Percentiles rank a stretch among this genome's conserved stretches.
These are phyloP conservation scores for Eragrostis curvula DNA, from an alignment of 176 grass and related monocot genomes.

Conservation along the genomic window DNA sequence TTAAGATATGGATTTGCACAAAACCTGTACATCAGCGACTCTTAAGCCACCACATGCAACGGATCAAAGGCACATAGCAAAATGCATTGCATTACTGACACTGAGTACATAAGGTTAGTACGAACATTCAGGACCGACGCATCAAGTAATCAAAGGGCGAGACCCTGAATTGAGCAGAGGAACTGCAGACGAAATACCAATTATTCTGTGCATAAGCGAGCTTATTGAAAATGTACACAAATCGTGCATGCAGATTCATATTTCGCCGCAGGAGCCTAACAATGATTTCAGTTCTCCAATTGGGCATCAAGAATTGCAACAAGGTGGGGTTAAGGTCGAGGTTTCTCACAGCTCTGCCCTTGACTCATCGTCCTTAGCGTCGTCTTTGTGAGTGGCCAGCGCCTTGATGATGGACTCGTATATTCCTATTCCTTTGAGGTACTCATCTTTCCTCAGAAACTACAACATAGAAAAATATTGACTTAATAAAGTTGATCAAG, in stretches of 20 bases:
- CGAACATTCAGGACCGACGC: background rate
- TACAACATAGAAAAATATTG: constrained; percentile 23
- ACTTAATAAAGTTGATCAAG: background rate
- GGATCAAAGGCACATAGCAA: too few species aligned
- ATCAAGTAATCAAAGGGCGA: background rate
- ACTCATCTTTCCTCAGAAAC: constrained; percentile 94
- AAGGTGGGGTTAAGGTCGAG: background rate
- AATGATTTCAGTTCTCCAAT: background rate
- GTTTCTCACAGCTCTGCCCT: constrained; percentile 76
- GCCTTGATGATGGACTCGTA: constrained; percentile 80
- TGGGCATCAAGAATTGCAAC: background rate
- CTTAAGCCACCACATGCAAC: background rate
- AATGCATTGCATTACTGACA: background rate
- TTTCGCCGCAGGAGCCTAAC: background rate
- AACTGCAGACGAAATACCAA: background rate
- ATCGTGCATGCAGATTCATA: background rate
- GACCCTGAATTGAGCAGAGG: background rate
- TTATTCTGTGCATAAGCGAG: background rate
- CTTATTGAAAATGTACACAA: constrained; percentile 35
- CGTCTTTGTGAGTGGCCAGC: constrained; percentile 52
- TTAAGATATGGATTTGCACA: too few species aligned
- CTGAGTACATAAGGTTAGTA: background rate
- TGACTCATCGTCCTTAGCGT: constrained; percentile 47
- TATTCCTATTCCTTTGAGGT: constrained; percentile 75
- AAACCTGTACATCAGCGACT: background rate